Base-by-base conservation (phyloP, 2,329 filamentous ascomycete genomes). In the Stagonosporopsis vannaccii region DNA sequence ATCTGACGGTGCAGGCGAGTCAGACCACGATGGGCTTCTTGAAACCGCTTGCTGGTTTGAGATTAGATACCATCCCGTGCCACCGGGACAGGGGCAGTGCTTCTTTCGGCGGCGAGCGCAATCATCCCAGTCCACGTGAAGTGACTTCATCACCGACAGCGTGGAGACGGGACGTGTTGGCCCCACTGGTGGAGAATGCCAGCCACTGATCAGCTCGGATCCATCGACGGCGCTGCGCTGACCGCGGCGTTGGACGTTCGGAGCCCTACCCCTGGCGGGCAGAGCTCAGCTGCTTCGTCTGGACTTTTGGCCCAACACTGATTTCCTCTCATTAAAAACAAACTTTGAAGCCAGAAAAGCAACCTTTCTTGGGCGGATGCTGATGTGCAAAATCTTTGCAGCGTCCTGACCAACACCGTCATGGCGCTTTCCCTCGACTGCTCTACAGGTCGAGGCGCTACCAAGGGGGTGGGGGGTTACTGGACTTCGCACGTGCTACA, bases 151-250 rank as follows among this genome's bases (percentile, higher is more conserved):
- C 19, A 47, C 72, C 72, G 72, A 70, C 68, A 65, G 67, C 20
- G 46, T 65, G 72, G 72, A 65, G 37, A 64, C 62, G 69, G 68
- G 63, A 65, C 56, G 54, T 43, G 23, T 30, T 59, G 56, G 35
- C 19, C 19, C 35, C 17, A 37, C 35, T 37, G 15, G 65, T 66
- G 61, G 60, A 60, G 63, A 47, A 51, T 39, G 30, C 67, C 61
- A 62, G 63, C 65, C 69, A 65, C 62, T 66, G 68, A 70, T 65
- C 62, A 60, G 56, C 62, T 58, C 62, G 55, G 63, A 59, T 65
- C 51, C 51, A 63, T 65, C 62, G 58, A 61, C 56, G 66, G 63
- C 59, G 61, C 55, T 37, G 62, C 51, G 46, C 51, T 51, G 65
- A 66, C 70, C 69, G 66, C 60, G 63, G 67, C 51, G 49, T 59